Evolutionary conservation across 306 rosid species (phyloP).

Genomic region (Nissolia schottii): DNA sequence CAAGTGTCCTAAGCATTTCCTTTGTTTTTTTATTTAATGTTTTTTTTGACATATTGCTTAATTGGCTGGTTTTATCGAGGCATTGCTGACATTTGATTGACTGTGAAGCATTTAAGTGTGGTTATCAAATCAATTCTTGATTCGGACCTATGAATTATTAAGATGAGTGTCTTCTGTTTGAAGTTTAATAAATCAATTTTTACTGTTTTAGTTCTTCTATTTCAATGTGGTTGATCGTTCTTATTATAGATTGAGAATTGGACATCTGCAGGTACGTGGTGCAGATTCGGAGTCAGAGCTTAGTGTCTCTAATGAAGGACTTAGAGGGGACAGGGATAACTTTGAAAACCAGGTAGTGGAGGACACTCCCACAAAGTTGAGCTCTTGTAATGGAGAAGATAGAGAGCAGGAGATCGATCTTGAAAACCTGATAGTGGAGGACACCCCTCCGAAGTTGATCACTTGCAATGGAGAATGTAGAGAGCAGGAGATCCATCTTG

Average conservation of each 20-base stretch:
- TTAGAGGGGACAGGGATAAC: background rate
- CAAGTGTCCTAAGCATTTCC: too few relatives aligned
- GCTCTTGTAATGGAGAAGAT: background rate
- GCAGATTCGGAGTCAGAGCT: constrained; percentile 24
- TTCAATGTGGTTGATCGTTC: background rate
- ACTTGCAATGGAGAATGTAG: background rate
- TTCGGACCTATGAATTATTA: background rate
- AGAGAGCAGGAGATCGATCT: background rate
- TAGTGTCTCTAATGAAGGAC: constrained; percentile 5
- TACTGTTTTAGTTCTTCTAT: background rate
- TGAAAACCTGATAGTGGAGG: constrained; percentile 20
- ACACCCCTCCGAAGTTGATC: constrained; percentile 25
- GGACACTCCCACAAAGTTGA: constrained; percentile 30
- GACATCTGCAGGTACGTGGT: constrained; percentile 23
- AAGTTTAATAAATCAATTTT: constrained; percentile 15
- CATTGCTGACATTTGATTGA: background rate
- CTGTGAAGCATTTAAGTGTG: background rate
- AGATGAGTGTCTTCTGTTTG: background rate
- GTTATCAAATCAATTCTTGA: background rate
- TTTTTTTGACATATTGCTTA: background rate
- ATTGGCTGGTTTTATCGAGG: background rate
- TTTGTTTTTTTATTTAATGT: too few relatives aligned
- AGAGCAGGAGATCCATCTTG: constrained; percentile 8
- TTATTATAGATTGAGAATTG: constrained; percentile 17
- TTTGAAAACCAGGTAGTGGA: constrained; percentile 23